Evolutionary conservation across 179 eudicot species (phyloP), one percentile per base, ranked within the genome.

Genomic region (Amaranthus tricolor): DNA sequence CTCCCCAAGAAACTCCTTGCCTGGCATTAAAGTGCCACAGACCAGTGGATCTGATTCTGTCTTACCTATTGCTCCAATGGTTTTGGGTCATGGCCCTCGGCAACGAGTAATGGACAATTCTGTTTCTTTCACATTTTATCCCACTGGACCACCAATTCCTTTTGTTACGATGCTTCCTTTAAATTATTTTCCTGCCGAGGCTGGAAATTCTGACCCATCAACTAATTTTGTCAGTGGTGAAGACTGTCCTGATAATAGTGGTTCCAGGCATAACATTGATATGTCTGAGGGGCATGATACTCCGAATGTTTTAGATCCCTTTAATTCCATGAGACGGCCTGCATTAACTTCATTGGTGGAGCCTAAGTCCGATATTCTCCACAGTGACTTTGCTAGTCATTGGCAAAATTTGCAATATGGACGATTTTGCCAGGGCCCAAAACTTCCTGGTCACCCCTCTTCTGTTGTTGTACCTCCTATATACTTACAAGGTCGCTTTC

Each of bases 71-170:
- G 73, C 86, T 31, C 91, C 97, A 6, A 77, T 92, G 84, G 66
- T 88, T 21, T 43, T 89, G 55, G 85, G 81, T 53, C 86, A 86
- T 70, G 86, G 82, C 52, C 83, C 96, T 5, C 85, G 73, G 53
- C 94, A 90, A 70, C 78, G 89, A 59, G 81, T 20, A 69, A 62
- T 61, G 68, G 91, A 89, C 73, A 83, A 82, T 73, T 82, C 91
- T 74, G 74, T 76, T 44, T 82, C 87, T 47, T 61, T 76, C 52
- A 77, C 89, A 66, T 94, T 94, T 79, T 90, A 88, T 80, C 94
- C 97, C 7, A 83, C 97, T 10, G 98, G 98, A 19, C 97, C 98
- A 31, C 98, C 96, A 5, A 92, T 94, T 64, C 98, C 97, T 11
- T 92, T 92, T 77, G 49, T 94, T 40, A 88, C 98, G 9, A 87